phyloP scores from a whole-genome alignment of 1,284 basidiomycete genomes.

The Stereum hirsutum region DNA sequence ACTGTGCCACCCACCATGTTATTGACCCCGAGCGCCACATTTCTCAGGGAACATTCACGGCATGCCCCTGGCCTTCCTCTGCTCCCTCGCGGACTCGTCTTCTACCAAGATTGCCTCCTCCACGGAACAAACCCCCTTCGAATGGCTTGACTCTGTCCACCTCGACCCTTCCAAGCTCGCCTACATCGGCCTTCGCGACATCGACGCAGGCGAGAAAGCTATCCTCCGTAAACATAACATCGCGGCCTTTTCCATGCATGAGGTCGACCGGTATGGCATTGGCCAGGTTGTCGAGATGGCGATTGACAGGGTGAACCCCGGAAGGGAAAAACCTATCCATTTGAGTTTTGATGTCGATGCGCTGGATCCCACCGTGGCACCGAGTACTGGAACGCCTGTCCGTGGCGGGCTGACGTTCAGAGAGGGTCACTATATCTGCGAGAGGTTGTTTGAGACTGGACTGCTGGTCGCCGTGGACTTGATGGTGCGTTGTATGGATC shows the following conservation, averaged over 20 bases:
- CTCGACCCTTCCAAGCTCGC: slow-evolving; percentile 64
- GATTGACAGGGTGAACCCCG: slow-evolving; percentile 87
- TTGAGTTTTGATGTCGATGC: slow-evolving; percentile 97
- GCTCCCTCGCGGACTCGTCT: slow-evolving; percentile 9
- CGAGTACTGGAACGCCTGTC: slow-evolving; percentile 91
- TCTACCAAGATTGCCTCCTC: slow-evolving; percentile 48
- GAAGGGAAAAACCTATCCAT: slow-evolving; percentile 81
- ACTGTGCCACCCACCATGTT: neutral
- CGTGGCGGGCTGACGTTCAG: slow-evolving; percentile 95
- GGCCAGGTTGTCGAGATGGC: slow-evolving; percentile 95
- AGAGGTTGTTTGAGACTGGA: slow-evolving; percentile 91
- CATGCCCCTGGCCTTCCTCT: slow-evolving; percentile 93
- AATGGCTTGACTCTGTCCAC: slow-evolving; percentile 75
- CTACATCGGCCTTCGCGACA: slow-evolving; percentile 94
- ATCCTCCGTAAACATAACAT: slow-evolving; percentile 85
- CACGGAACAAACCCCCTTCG: slow-evolving; percentile 40
- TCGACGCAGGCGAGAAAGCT: slow-evolving; percentile 86
- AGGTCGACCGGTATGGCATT: slow-evolving; percentile 96
- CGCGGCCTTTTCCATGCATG: slow-evolving; percentile 97
- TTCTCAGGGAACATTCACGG: slow-evolving; percentile 87
- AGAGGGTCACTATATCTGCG: slow-evolving; percentile 96
- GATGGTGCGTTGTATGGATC: slow-evolving; percentile 58
- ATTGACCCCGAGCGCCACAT: neutral
- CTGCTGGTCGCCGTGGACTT: slow-evolving; percentile 86
- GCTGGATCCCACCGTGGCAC: slow-evolving; percentile 88